phyloP scores from a whole-genome alignment of 108 stramenopile species.

The Nitzschia sp. region DNA sequence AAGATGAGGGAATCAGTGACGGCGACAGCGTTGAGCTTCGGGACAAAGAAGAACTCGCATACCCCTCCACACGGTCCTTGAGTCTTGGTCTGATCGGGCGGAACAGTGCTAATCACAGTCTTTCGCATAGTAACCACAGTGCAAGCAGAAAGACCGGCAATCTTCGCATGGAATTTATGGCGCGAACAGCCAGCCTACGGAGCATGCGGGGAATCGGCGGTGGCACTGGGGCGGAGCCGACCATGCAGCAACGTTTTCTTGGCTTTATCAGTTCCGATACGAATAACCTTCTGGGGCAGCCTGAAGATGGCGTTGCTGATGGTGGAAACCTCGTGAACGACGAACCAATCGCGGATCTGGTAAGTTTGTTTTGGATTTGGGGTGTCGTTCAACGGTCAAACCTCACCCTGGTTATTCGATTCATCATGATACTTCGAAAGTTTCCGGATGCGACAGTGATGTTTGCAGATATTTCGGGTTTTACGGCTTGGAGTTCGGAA shows the following conservation, averaged over 20 bases:
- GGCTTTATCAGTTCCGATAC: not conserved
- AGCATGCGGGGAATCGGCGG: not conserved
- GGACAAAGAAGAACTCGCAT: no score
- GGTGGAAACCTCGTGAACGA: not conserved
- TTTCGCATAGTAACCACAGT: no score
- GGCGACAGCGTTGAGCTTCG: no score
- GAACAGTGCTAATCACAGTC: no score
- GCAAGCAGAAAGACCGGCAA: not conserved
- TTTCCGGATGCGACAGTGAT: slow-evolving; percentile 13
- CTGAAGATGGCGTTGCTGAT: not conserved
- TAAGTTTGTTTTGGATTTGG: no score
- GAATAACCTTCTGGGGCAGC: not conserved
- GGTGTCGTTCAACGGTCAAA: no score
- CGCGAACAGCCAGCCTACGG: not conserved
- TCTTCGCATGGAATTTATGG: not conserved
- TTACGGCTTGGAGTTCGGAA: slow-evolving; percentile 15
- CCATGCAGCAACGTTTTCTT: not conserved
- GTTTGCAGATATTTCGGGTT: slow-evolving; percentile 19
- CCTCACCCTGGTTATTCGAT: no score
- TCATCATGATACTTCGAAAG: no score
- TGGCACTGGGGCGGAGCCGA: not conserved
- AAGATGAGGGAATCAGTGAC: not conserved
- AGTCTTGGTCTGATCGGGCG: no score
- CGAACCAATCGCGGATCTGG: slow-evolving; percentile 15
- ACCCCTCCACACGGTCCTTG: no score